Evolutionary conservation across 345 rosid species (phyloP), one percentile per base, ranked within the genome.

Genomic region (Corymbia maculata): DNA sequence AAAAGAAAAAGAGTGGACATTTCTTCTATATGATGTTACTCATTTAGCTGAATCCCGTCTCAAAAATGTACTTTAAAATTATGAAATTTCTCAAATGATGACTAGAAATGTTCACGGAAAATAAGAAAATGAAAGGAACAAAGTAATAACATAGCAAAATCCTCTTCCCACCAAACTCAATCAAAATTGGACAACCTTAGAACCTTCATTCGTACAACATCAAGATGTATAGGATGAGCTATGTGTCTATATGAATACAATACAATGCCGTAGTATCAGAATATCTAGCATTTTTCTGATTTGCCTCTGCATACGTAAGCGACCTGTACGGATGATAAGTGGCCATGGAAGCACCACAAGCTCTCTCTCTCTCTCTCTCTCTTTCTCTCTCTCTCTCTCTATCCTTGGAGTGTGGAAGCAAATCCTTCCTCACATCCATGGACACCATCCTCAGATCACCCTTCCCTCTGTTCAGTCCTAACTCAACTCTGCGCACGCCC

Each of bases 361-460:
- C 32, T 52, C 55, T 26, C 10, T 53, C 64, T n/a, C 79, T 32
- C 44, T 15, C 12, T 42, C 59, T 52, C 55, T 26, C 10, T 53
- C 64, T n/a, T 44, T 32, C 44, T 15, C 12, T 42, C 49, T 36
- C 49, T 70, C 47, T 19, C 82, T 36, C 47, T 19, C 26, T 21
- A 36, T 75, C 82, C 82, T 21, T 19, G 84, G 49, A 11, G 84
- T 42, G 84, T 42, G 84, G 68, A 80, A 70, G 85, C 88, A 30
- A 61, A 21, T 50, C 53, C 75, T 86, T 50, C 32, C n/a, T 44
- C 66, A 52, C 75, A 53, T 64, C 93, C 90, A 96, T 96, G 98
- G 97, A 93, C 59, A 86, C 90, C 85, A 92, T 94, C 86, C 87
- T 89, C 1, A 92, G 91, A 90, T 70, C 92, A 57, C 85, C 93